Evolutionary conservation across 192 early-diverging fungal genomes (phyloP), one percentile per base, ranked within the genome.

Genomic region (Mortierella alpina): DNA sequence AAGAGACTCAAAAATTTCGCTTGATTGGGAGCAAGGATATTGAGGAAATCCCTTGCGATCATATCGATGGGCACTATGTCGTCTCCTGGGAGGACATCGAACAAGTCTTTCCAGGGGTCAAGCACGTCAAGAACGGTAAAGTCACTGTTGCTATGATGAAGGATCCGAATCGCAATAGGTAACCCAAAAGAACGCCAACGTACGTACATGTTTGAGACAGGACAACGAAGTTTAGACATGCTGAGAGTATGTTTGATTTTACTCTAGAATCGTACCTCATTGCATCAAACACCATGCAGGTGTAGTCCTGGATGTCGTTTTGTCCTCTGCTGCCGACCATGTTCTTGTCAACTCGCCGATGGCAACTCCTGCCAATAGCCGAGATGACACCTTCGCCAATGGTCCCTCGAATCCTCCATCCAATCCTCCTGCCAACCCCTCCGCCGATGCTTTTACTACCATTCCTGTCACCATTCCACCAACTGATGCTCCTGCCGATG

Each of bases 1-100:
- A 68, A 48, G 67, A 68, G 46, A 68, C 67, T 59, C 67, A 59
- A 50, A 59, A 55, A 17, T 72, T 63, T 63, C 70, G 61, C 23
- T 45, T 72, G 41, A 48, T 11, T 54, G 60, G 23, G 14, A 63
- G 60, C 0, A 47, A 22, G 10, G 61, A 63, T 0, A 63, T 39
- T 45, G 22, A 44, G 22, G 18, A 15, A 47, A 63, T 72, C 53
- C 6, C 59, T 11, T 4, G 55, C 18, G 0, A 63, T 2, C 31
- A 56, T 31, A 46, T 72, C 48, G 53, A 63, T 15, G 70, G 70
- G n/a, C 66, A 63, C 23, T 57, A 48, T 17, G 14, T 63, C 42
- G 44, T 72, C 40, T 49, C 55, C 44, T 72, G 70, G 70, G 70
- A 63, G 61, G 14, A 17, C 52, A 72, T 72, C 39, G 60, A 62